Evolutionary conservation across 202 grass and related monocot species (phyloP).

Genomic region (Dendrocalamus latiflorus): DNA sequence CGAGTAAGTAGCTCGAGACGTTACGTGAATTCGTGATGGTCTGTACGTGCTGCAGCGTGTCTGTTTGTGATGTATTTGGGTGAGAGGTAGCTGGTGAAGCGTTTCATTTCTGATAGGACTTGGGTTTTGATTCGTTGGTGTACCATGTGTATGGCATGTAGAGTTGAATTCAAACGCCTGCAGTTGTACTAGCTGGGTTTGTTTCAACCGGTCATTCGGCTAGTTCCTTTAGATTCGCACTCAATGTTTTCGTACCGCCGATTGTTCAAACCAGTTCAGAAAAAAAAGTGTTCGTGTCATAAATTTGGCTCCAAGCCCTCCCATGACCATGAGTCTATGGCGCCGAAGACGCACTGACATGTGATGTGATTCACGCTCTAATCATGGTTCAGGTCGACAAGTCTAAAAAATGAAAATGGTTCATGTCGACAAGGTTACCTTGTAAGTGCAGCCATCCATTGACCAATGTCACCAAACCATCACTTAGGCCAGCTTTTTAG

Average conservation of each 20-base stretch:
- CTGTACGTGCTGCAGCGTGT: background rate
- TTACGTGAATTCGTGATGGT: background rate
- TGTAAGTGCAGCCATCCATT: background rate
- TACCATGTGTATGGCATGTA: background rate
- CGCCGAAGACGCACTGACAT: background rate
- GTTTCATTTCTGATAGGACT: background rate
- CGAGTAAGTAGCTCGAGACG: background rate
- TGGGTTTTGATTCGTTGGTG: background rate
- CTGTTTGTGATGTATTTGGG: background rate
- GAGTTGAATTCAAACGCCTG: background rate
- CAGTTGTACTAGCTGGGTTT: background rate
- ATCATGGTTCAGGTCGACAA: slow-evolving; percentile 7
- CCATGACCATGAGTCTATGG: background rate
- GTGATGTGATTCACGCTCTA: background rate
- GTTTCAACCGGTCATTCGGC: background rate
- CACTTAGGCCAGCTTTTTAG: background rate
- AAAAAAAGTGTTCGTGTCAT: background rate
- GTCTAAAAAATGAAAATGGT: background rate
- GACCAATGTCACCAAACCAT: slow-evolving; percentile 6
- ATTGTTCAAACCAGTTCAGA: background rate
- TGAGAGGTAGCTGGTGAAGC: background rate
- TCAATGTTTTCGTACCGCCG: background rate
- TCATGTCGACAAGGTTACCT: background rate
- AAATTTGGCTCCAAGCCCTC: background rate
- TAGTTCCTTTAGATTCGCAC: background rate